phyloP scores from a whole-genome alignment of 768 basidiomycete genomes.

The Phylloporus arenicola region DNA sequence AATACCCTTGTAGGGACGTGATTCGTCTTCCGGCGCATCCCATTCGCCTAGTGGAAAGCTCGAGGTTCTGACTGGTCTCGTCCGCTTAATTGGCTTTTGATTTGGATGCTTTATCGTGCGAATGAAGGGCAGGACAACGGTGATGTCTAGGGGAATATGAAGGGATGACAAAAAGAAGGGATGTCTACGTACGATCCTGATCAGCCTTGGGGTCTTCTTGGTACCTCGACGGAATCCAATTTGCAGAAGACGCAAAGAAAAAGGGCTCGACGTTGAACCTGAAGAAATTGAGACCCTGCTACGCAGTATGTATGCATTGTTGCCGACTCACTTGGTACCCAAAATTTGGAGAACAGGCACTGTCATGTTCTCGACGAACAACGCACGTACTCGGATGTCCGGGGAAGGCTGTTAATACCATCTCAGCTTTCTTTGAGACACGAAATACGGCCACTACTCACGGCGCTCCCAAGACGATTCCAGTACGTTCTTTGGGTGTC shows the following conservation, averaged over 20 bases:
- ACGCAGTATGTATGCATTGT: neutral
- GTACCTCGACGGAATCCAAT: conserved; percentile 65
- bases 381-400: conserved; percentile 39
- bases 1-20: conserved; percentile 16
- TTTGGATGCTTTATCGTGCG: conserved; percentile 33
- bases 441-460: conserved; percentile 20
- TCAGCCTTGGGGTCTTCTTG: conserved; percentile 42
- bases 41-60: neutral
- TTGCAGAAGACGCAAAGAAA: conserved; percentile 58
- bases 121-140: conserved; percentile 50
- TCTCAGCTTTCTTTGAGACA: neutral
- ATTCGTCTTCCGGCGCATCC: neutral
- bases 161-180: conserved; percentile 21
- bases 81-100: conserved; percentile 17
- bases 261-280: conserved; percentile 60
- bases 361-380: conserved; percentile 49
- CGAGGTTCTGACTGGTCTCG: conserved; percentile 12
- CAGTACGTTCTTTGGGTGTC: conserved; percentile 30
- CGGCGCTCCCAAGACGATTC: conserved; percentile 22
- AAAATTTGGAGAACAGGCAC: conserved; percentile 51
- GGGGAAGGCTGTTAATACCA: conserved; percentile 23
- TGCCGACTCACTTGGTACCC: conserved; percentile 43
- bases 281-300: neutral
- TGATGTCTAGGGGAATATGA: conserved; percentile 42
- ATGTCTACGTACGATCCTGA: conserved; percentile 45